Percentiles rank a stretch among this genome's conserved stretches.
Evolutionary conservation across 1,139 yeast species (phyloP).

Genomic region (Hansenula lynferdii): DNA sequence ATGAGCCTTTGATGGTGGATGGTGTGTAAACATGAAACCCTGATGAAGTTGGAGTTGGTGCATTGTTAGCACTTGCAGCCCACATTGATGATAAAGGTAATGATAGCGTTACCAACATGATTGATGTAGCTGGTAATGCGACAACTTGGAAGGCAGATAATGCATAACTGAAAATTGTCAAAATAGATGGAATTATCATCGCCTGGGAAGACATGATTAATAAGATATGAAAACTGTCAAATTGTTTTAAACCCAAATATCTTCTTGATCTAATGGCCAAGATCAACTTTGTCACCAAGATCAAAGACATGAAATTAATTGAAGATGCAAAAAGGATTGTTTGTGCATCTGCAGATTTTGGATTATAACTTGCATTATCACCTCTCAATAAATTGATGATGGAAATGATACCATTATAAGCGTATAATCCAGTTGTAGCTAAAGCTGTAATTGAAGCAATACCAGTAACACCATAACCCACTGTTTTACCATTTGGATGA

Average conservation of each 20-base stretch:
- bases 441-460: conserved; percentile 41
- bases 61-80: conserved; percentile 63
- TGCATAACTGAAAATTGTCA: conserved; percentile 52
- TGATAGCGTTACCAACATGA: conserved; percentile 51
- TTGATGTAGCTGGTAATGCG: conserved; percentile 35
- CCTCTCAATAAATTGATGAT: conserved; percentile 25
- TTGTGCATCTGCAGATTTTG: conserved; percentile 39
- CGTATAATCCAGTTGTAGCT: conserved; percentile 49
- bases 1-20: conserved; percentile 13
- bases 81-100: conserved; percentile 84
- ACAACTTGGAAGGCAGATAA: conserved; percentile 22
- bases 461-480: conserved; percentile 37
- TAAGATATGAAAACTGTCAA: conserved; percentile 75
- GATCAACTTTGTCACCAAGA: conserved; percentile 57
- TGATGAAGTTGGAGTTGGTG: conserved; percentile 29
- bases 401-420: conserved; percentile 37
- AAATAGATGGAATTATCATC: conserved; percentile 67
- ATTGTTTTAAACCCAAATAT: conserved; percentile 72
- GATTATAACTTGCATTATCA: conserved; percentile 27
- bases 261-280: conserved; percentile 70
- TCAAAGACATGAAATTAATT: conserved; percentile 53
- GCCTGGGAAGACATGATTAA: conserved; percentile 83
- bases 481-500: conserved; percentile 38
- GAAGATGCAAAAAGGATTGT: conserved; percentile 65
- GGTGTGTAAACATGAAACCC: conserved; percentile 10